phyloP scores from a whole-genome alignment of 73 alveolate genomes.

The Tetrahymena thermophila region DNA sequence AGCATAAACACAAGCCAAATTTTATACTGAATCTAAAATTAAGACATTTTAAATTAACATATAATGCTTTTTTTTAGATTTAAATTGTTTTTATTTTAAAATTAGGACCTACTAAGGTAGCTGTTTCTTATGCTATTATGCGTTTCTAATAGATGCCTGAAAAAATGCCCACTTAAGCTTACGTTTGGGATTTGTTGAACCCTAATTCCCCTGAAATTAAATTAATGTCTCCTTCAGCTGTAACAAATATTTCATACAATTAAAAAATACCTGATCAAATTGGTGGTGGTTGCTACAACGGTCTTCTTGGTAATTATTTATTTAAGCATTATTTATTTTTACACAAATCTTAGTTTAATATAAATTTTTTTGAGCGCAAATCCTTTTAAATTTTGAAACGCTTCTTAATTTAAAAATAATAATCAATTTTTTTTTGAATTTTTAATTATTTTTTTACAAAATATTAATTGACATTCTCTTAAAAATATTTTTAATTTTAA shows the following conservation, averaged over 20 bases:
- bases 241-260: constrained; percentile 82
- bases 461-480: neutral
- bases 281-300: constrained; percentile 94
- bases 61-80: too few species aligned
- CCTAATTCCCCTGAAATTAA: constrained; percentile 90
- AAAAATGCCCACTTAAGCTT: constrained; percentile 63
- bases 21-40: neutral
- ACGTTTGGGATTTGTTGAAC: constrained; percentile 81
- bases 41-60: neutral
- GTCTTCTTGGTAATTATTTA: constrained; percentile 50
- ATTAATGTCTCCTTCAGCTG: constrained; percentile 74
- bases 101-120: constrained; percentile 54
- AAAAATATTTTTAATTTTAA: too few species aligned
- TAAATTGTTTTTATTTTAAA: neutral
- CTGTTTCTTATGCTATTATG: constrained; percentile 79
- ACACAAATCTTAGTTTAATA: neutral
- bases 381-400: neutral
- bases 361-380: neutral
- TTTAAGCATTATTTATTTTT: neutral
- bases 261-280: constrained; percentile 81
- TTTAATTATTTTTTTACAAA: too few species aligned
- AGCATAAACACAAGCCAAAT: too few species aligned
- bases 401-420: neutral
- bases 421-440: neutral
- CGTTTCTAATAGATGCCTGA: constrained; percentile 81